phyloP scores from a whole-genome alignment of 306 rosid species.

The Medicago lupulina region DNA sequence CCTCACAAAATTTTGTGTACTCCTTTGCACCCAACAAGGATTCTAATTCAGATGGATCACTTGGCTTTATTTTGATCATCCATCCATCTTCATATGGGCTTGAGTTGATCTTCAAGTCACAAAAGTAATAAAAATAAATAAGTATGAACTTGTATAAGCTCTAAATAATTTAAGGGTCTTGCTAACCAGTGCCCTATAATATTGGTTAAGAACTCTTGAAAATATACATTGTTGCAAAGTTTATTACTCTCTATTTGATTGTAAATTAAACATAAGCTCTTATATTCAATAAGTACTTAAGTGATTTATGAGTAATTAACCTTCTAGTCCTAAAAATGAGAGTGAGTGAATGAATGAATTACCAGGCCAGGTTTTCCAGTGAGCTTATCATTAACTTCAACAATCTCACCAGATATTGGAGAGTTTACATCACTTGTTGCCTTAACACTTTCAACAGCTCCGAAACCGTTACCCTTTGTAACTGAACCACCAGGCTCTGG shows the following conservation, averaged over 20 bases:
- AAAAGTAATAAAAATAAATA: background rate
- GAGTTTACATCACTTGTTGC: conserved; percentile 94
- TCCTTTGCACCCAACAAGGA: conserved; percentile 75
- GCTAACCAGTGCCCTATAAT: no score
- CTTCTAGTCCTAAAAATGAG: background rate
- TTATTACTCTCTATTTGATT: no score
- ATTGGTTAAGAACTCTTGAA: no score
- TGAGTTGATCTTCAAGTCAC: conserved; percentile 59
- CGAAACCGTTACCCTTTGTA: conserved; percentile 62
- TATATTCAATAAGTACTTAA: background rate
- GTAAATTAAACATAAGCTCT: no score
- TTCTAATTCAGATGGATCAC: conserved; percentile 66
- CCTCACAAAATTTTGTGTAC: conserved; percentile 83
- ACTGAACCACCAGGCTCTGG: conserved; percentile 74
- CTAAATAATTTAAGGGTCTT: no score
- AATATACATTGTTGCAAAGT: no score
- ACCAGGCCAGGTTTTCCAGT: conserved; percentile 79
- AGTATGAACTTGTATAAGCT: background rate
- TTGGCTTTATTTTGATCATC: conserved; percentile 94
- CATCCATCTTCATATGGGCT: conserved; percentile 94
- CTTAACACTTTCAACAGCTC: conserved; percentile 97
- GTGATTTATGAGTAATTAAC: no score
- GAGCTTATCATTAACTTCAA: conserved; percentile 82
- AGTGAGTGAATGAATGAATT: conserved; percentile 28
- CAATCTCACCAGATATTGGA: conserved; percentile 91